Percentiles rank a stretch among this genome's conserved stretches.
Conservation (phyloP, 345 rosid genomes). For the Populus davidiana region DNA sequence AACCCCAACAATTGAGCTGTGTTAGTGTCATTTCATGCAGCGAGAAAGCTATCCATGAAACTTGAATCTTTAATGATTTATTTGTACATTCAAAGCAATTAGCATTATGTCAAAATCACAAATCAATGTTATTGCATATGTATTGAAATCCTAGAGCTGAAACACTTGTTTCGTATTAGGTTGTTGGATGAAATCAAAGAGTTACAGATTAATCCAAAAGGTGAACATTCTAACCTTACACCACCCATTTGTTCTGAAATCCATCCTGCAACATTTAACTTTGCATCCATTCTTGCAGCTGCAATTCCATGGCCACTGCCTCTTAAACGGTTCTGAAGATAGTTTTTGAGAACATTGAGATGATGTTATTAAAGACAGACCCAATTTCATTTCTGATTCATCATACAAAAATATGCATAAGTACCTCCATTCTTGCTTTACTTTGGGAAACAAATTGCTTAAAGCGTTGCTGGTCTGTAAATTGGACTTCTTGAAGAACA, state of each 20-base stretch:
- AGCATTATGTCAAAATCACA: not conserved
- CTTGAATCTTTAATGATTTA: not conserved
- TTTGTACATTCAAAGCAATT: constrained; percentile 5
- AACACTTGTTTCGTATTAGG: not conserved
- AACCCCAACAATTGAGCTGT: constrained; percentile 14
- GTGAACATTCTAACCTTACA: constrained; percentile 54
- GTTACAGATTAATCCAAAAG: constrained; percentile 1
- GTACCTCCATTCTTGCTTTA: constrained; percentile 97
- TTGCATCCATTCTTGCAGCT: constrained; percentile 89
- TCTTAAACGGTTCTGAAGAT: constrained; percentile 71
- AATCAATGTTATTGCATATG: not conserved
- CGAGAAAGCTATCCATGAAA: not conserved
- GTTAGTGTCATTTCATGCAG: constrained; percentile 7
- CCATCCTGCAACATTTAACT: constrained; percentile 87
- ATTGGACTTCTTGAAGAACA: constrained; percentile 89
- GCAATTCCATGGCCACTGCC: constrained; percentile 96
- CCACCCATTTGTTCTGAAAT: constrained; percentile 99
- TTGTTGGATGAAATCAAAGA: not conserved
- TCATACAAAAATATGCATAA: constrained; percentile 1
- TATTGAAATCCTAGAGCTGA: constrained; percentile 6
- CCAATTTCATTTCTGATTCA: constrained; percentile 7
- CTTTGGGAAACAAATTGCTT: constrained; percentile 97
- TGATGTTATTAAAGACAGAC: constrained; percentile 7
- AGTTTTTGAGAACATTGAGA: constrained; percentile 3
- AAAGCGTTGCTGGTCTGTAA: constrained; percentile 91